Conservation (phyloP, 2,329 filamentous ascomycete species). For the Penicillium sp. region DNA sequence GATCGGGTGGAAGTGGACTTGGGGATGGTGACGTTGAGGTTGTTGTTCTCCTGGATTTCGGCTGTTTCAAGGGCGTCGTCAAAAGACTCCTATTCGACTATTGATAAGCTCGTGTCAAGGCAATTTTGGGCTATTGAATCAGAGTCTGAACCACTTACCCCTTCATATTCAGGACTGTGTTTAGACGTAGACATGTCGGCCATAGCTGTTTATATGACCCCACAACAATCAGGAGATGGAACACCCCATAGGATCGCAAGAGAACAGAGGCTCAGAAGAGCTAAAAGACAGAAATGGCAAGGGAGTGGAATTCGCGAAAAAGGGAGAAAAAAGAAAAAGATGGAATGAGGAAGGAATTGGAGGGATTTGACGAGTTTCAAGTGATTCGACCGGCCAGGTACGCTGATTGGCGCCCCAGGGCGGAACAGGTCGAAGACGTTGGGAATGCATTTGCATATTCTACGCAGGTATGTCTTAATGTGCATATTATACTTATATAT, state of each 20-base stretch:
- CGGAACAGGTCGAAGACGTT: slow-evolving; percentile 12
- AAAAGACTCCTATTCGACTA: slow-evolving; percentile 58
- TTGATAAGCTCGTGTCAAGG: slow-evolving; percentile 8
- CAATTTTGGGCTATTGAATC: background rate
- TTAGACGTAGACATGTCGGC: slow-evolving; percentile 33
- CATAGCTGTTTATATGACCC: slow-evolving; percentile 9
- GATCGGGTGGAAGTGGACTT: slow-evolving; percentile 52
- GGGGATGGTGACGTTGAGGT: slow-evolving; percentile 26
- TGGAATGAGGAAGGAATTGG: slow-evolving; percentile 12
- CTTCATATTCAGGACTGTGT: slow-evolving; percentile 38
- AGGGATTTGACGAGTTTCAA: slow-evolving; percentile 13
- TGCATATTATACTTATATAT: background rate
- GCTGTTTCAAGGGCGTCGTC: slow-evolving; percentile 61
- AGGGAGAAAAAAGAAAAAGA: background rate
- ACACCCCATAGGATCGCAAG: slow-evolving; percentile 15
- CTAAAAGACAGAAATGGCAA: background rate
- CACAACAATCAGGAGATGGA: slow-evolving; percentile 13
- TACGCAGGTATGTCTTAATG: background rate
- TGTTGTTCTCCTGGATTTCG: slow-evolving; percentile 19
- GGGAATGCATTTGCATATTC: slow-evolving; percentile 9
- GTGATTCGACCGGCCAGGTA: slow-evolving; percentile 16
- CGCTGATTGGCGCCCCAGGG: slow-evolving; percentile 17
- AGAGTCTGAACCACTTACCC: slow-evolving; percentile 25
- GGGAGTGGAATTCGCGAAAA: background rate
- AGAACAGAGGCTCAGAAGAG: slow-evolving; percentile 2